A percentile compares a stretch with the other conserved stretches of the same genome.
Evolutionary conservation across 1,139 yeast genomes (phyloP).

Genomic region (Trichomonascaceae sp.): DNA sequence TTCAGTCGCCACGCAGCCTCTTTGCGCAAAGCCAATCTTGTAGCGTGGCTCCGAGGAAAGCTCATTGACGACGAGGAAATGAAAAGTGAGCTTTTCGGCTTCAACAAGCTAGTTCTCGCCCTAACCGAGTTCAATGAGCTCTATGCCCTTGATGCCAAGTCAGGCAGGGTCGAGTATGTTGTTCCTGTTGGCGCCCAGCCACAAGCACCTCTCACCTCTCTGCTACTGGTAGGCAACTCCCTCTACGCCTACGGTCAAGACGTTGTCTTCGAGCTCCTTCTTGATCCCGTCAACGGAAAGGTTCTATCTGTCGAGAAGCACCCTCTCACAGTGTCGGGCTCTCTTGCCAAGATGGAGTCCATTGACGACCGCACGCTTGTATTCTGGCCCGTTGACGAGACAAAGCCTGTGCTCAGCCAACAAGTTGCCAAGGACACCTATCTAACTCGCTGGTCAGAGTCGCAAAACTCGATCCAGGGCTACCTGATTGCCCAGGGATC

Average conservation of each 20-base stretch:
- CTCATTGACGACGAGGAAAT: constrained; percentile 6
- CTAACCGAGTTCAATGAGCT: constrained; percentile 33
- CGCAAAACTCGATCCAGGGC: background rate
- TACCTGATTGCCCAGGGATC: background rate
- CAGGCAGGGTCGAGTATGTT: constrained; percentile 23
- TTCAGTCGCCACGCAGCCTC: constrained; percentile 26
- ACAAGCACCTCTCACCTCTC: constrained; percentile 2
- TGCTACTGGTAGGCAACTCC: constrained; percentile 1
- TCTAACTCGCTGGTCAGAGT: background rate
- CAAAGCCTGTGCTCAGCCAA: too few relatives aligned
- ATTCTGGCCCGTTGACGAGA: background rate
- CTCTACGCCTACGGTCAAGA: constrained; percentile 1
- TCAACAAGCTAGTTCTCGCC: constrained; percentile 34
- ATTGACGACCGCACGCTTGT: background rate
- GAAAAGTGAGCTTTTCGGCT: constrained; percentile 32
- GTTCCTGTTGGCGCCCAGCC: constrained; percentile 1
- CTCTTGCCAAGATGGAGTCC: background rate
- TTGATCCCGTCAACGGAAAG: background rate
- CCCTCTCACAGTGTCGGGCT: too few relatives aligned
- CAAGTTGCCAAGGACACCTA: background rate
- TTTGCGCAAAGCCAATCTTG: background rate
- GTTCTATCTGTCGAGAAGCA: background rate
- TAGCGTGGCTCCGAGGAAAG: constrained; percentile 3
- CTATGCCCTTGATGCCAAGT: constrained; percentile 31
- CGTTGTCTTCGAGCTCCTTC: background rate